These are phyloP conservation scores for Neopestalotiopsis sp. DNA, from an alignment of 2,329 filamentous ascomycete species.

Conservation along the genomic window DNA sequence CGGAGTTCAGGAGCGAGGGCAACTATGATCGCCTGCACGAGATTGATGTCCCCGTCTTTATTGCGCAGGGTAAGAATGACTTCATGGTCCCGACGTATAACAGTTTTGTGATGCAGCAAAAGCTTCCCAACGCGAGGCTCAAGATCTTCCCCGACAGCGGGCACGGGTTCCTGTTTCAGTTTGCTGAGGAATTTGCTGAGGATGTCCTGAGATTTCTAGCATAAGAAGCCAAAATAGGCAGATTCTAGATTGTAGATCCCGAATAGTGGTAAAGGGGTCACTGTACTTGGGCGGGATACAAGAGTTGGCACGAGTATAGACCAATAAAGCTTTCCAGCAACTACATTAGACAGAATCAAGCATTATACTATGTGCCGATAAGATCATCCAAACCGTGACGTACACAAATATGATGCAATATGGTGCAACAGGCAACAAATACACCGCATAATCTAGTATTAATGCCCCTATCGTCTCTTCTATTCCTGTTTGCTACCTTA, in stretches of 20 bases:
- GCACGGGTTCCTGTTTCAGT: neutral
- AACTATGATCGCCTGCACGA: neutral
- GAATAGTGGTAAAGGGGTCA: too few relatives aligned
- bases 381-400: too few relatives aligned
- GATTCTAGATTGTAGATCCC: neutral
- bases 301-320: too few relatives aligned
- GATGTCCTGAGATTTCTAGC: neutral
- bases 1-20: neutral
- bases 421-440: too few relatives aligned
- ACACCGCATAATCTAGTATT: too few relatives aligned
- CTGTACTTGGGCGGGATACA: too few relatives aligned
- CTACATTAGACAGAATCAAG: too few relatives aligned
- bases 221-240: neutral
- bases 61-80: neutral
- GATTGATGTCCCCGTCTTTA: neutral
- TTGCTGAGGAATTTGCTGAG: neutral
- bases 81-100: constrained; percentile 4
- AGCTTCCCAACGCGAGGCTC: neutral
- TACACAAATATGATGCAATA: too few relatives aligned
- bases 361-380: too few relatives aligned
- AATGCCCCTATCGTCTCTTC: neutral
- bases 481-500: neutral
- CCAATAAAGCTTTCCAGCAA: too few relatives aligned
- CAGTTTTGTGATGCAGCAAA: constrained; percentile 1
- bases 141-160: constrained; percentile 1